Evolutionary conservation across 169 alveolate genomes (phyloP).

Genomic region (Plasmodium fragile): DNA sequence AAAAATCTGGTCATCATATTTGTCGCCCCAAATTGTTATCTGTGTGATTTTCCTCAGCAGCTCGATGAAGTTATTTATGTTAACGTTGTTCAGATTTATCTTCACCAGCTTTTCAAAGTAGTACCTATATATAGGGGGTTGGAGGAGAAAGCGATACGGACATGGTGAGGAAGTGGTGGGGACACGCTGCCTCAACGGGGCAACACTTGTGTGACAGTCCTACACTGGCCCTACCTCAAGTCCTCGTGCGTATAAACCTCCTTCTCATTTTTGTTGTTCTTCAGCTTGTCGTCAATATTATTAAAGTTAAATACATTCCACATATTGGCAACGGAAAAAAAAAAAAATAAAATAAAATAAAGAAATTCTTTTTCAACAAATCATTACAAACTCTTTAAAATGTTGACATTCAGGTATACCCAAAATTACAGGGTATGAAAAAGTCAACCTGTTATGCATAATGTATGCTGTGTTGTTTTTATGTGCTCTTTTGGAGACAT

Average conservation of each 20-base stretch:
- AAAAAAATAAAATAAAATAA: not conserved
- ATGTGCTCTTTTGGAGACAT: not conserved
- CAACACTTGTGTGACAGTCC: not conserved
- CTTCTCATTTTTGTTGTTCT: conserved; percentile 60
- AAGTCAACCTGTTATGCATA: not conserved
- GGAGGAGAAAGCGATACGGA: not conserved
- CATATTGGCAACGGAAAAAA: conserved; percentile 38
- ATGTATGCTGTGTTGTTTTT: not conserved
- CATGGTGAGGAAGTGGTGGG: not conserved
- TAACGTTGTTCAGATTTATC: conserved; percentile 52
- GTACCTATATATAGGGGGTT: conserved; percentile 21
- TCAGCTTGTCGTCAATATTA: conserved; percentile 55
- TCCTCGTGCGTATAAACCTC: conserved; percentile 69
- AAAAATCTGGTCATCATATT: conserved; percentile 68
- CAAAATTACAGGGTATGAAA: conserved; percentile 3
- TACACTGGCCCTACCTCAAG: conserved; percentile 24
- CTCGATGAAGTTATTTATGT: conserved; percentile 60
- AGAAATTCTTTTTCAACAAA: not conserved
- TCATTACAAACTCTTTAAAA: not conserved
- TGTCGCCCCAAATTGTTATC: conserved; percentile 74
- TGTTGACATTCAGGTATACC: not conserved
- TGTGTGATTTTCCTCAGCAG: conserved; percentile 56
- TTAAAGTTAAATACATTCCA: conserved; percentile 62
- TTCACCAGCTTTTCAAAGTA: conserved; percentile 63
- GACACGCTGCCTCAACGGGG: not conserved